Conservation (phyloP, 208 protist genomes). For the Trichomonas tenax region DNA sequence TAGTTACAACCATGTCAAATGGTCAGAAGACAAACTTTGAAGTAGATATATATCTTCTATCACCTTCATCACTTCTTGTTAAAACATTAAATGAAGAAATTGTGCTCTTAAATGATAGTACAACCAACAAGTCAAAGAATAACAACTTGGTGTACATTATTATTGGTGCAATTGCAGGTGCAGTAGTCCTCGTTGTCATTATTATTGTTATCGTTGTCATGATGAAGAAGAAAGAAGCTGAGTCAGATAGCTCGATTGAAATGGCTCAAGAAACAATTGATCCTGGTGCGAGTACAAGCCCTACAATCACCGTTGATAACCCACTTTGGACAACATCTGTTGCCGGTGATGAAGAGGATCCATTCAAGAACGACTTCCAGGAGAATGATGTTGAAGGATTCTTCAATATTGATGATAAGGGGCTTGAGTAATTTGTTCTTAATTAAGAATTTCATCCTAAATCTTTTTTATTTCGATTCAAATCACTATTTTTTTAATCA, state of each 20-base stretch:
- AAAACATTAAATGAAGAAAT: too few relatives aligned
- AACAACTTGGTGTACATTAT: neutral
- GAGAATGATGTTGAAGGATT: neutral
- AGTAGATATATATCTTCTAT: too few relatives aligned
- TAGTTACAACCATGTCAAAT: too few relatives aligned
- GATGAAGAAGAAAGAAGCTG: neutral
- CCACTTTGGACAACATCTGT: neutral
- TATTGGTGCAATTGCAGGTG: neutral
- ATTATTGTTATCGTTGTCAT: neutral
- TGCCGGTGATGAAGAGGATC: neutral
- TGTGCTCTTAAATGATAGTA: too few relatives aligned
- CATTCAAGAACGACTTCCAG: neutral
- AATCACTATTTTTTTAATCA: too few relatives aligned
- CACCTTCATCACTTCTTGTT: too few relatives aligned
- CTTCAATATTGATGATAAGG: neutral
- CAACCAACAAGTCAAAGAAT: too few relatives aligned
- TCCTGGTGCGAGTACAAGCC: neutral
- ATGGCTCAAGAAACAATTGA: neutral
- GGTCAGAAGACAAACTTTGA: too few relatives aligned
- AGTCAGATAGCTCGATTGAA: neutral
- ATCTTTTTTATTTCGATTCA: too few relatives aligned
- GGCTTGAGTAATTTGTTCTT: neutral
- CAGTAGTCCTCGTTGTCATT: neutral
- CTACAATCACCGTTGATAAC: neutral
- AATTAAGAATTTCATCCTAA: too few relatives aligned